Conservation (phyloP, 2,329 filamentous ascomycete genomes). For the Alternaria sp. region DNA sequence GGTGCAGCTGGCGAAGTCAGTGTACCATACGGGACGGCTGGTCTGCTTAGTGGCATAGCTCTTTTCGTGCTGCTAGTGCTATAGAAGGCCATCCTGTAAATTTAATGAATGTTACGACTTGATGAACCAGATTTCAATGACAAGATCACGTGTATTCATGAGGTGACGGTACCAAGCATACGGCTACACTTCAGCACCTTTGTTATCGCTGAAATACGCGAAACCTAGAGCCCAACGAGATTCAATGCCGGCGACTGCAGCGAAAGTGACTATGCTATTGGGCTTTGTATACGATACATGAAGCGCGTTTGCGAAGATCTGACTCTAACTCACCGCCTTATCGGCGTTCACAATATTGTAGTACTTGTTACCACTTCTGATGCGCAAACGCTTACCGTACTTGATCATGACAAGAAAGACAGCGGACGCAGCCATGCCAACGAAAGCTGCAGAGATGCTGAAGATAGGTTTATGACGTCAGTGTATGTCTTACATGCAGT, state of each 20-base stretch:
- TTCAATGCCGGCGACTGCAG: not conserved
- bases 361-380: conserved; percentile 38
- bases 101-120: not conserved
- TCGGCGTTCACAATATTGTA: conserved; percentile 42
- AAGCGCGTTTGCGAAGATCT: not conserved
- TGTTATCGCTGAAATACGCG: not conserved
- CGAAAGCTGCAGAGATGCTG: conserved; percentile 52
- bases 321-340: conserved; percentile 7
- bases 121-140: not conserved
- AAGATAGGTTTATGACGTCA: too few relatives aligned
- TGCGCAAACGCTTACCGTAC: conserved; percentile 56
- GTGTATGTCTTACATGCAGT: too few relatives aligned
- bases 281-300: not conserved
- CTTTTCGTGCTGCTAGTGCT: conserved; percentile 23
- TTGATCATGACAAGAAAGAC: conserved; percentile 57
- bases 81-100: not conserved
- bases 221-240: not conserved
- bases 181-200: not conserved
- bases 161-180: not conserved
- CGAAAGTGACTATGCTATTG: not conserved
- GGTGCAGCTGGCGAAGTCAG: conserved; percentile 25
- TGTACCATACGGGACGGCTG: conserved; percentile 21
- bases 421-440: conserved; percentile 52
- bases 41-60: conserved; percentile 23
- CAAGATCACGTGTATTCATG: not conserved